A percentile compares a stretch with the other conserved stretches of the same genome.
Conservation (phyloP, 1,284 basidiomycete species). For the Boletus sp. region DNA sequence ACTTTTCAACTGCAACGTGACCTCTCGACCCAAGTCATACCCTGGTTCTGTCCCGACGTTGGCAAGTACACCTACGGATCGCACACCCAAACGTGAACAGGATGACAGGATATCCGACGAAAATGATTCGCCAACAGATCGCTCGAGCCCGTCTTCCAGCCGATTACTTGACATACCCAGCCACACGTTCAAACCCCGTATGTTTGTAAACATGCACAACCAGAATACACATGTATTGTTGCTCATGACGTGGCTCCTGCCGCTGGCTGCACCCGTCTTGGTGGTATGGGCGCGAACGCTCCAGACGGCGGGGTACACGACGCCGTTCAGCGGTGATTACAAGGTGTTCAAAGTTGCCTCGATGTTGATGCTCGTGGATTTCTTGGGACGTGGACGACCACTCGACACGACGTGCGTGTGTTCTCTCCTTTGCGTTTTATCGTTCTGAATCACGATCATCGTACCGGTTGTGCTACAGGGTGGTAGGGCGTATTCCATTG, state of each 20-base stretch:
- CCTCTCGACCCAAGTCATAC: conserved; percentile 14
- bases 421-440: neutral
- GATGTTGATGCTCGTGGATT: conserved; percentile 65
- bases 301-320: conserved; percentile 66
- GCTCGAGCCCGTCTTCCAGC: neutral
- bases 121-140: neutral
- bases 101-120: neutral
- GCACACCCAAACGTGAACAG: conserved; percentile 2
- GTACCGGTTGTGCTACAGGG: conserved; percentile 31
- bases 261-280: conserved; percentile 76
- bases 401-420: conserved; percentile 42
- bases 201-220: conserved; percentile 36
- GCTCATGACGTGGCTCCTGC: conserved; percentile 82
- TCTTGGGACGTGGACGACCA: conserved; percentile 49
- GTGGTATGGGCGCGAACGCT: conserved; percentile 90
- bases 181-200: neutral
- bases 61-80: conserved; percentile 16
- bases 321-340: conserved; percentile 78
- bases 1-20: conserved; percentile 55
- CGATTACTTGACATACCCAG: neutral
- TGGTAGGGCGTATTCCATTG: conserved; percentile 39
- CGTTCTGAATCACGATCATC: neutral
- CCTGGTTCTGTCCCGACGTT: conserved; percentile 29
- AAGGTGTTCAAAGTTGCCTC: conserved; percentile 66
- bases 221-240: conserved; percentile 66